phyloP scores from a whole-genome alignment of 23 red algal genomes.

The Porphyridium purpureum region DNA sequence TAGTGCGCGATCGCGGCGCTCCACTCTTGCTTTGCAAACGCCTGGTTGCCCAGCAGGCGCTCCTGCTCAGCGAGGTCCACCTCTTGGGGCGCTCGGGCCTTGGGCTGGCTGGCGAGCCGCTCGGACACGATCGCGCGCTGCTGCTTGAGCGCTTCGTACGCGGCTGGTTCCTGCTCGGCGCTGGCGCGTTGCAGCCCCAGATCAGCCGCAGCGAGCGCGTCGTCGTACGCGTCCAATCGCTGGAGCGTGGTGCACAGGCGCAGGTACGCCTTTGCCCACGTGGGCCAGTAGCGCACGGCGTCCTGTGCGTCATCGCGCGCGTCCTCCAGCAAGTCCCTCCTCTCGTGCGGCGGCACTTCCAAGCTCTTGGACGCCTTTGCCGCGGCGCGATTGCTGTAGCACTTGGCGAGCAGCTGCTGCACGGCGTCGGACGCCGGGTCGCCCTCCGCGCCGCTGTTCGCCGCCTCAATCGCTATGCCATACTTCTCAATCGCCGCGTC shows the following conservation, averaged over 20 bases:
- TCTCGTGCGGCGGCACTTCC: background rate
- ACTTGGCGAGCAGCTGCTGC: no score
- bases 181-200: background rate
- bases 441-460: no score
- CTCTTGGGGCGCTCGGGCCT: background rate
- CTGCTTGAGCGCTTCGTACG: background rate
- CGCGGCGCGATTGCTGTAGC: background rate
- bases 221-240: background rate
- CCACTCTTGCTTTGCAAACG: conserved; percentile 53
- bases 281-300: background rate
- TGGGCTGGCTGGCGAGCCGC: background rate
- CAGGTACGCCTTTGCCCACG: conserved; percentile 4
- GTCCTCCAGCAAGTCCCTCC: background rate
- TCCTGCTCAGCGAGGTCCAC: conserved; percentile 16
- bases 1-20: conserved; percentile 35
- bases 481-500: background rate
- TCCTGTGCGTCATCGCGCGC: background rate
- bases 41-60: conserved; percentile 27
- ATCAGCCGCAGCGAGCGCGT: background rate
- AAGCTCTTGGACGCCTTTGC: background rate
- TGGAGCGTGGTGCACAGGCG: background rate
- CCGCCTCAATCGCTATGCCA: background rate
- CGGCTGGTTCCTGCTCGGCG: background rate
- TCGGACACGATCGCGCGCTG: background rate
- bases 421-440: no score